A percentile compares a stretch with the other conserved stretches of the same genome.
Conservation (phyloP, 192 early-diverging fungal genomes). For the Linnemannia hyalina region DNA sequence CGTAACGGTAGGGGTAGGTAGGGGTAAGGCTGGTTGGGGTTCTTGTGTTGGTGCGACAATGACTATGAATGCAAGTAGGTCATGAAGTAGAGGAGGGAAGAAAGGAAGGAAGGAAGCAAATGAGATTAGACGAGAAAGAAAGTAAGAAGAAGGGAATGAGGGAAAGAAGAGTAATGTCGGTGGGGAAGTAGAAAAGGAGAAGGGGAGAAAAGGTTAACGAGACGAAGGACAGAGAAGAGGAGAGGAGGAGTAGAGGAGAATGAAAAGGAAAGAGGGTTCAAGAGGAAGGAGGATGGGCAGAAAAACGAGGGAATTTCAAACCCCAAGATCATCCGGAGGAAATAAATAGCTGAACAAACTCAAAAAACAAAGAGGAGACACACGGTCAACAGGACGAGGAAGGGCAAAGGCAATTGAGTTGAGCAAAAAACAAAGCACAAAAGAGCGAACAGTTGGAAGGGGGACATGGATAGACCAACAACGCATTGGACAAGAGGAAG, state of each 20-base stretch:
- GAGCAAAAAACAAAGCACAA: background rate
- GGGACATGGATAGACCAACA: background rate
- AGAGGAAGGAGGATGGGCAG: background rate
- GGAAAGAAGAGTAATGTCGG: no score
- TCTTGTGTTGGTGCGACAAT: background rate
- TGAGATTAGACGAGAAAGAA: background rate
- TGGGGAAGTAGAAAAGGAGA: background rate
- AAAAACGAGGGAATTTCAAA: background rate
- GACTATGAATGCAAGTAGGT: background rate
- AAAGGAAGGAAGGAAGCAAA: background rate
- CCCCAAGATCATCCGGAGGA: no score
- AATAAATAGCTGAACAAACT: no score
- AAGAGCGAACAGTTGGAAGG: background rate
- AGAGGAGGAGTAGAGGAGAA: background rate
- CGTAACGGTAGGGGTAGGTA: background rate
- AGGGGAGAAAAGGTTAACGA: background rate
- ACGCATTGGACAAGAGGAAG: no score
- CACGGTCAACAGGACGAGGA: no score
- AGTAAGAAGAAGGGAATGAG: no score
- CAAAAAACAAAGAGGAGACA: no score
- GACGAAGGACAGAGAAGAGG: background rate
- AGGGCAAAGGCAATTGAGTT: no score
- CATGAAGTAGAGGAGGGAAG: background rate
- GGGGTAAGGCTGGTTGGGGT: no score
- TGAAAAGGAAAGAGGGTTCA: background rate